Evolutionary conservation across 129 eudicot genomes (phyloP), one percentile per base, ranked within the genome.

Genomic region (Logfia minima): DNA sequence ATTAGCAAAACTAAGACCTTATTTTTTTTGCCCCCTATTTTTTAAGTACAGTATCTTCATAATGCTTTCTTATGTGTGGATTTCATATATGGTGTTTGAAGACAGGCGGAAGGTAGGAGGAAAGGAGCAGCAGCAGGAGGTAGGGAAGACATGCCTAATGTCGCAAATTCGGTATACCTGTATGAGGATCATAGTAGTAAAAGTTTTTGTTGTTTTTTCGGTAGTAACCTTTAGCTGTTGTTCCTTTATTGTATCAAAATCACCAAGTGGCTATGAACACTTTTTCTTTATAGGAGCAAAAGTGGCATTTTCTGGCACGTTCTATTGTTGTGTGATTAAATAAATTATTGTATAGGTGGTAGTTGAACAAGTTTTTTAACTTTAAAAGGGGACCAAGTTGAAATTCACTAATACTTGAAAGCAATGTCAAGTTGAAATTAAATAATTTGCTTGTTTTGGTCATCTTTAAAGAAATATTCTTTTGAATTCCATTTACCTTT

Each of bases 51-150:
- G 35, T 32, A 32, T 31, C 56, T 59, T 1, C 10, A 23, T 61
- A 63, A 62, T 41, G 52, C 24, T 69, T 18, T 43, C 34, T 66
- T 55, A 8, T 55, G 2, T 62, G 55, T 70, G 41, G 51, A 26
- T 52, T 60, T 3, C 14, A 11, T 51, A 6, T n/a, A 11, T 75
- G 19, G 67, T 70, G 24, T 66, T 75, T 68, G 55, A 82, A 85
- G 85, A 75, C 87, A 74, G 87, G 75, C 22, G 84, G 86, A 56
- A 79, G 77, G 65, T 64, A 35, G 18, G 71, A 70, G 70, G 81
- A 53, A 71, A 71, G 87, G 37, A 68, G 79, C 43, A 70, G 88
- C 77, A 73, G 67, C 45, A 76, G 84, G 80, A 82, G 84, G 82
- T 80, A 52, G 69, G 84, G 75, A n/a, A 55, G 84, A 19, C 83